Evolutionary conservation across 2,329 filamentous ascomycete species (phyloP).

Genomic region (Penicillium expansum): DNA sequence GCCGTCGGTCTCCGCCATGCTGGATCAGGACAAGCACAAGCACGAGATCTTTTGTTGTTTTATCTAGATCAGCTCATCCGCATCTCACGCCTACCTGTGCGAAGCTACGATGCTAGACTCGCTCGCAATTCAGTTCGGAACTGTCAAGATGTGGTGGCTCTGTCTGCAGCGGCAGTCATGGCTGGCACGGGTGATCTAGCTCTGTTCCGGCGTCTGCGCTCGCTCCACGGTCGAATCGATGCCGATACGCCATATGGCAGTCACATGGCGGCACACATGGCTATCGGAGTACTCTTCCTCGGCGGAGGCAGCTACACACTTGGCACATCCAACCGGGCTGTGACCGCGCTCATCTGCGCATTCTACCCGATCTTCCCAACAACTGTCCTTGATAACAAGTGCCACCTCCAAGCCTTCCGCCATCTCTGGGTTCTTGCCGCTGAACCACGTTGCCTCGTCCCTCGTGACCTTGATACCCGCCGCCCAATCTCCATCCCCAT

Average conservation of each 20-base stretch:
- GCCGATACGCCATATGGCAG: conserved; percentile 85
- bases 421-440: conserved; percentile 96
- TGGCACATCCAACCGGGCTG: conserved; percentile 79
- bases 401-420: conserved; percentile 91
- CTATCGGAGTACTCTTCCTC: conserved; percentile 85
- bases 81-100: conserved; percentile 63
- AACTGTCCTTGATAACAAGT: conserved; percentile 87
- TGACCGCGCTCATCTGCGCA: conserved; percentile 80
- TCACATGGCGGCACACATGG: conserved; percentile 87
- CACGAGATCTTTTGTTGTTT: conserved; percentile 75
- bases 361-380: conserved; percentile 94
- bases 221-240: conserved; percentile 83
- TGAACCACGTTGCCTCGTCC: conserved; percentile 82
- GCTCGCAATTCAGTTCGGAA: conserved; percentile 80
- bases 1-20: conserved; percentile 70
- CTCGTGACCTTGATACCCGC: conserved; percentile 80
- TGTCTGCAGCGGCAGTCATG: conserved; percentile 87
- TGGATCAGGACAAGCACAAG: conserved; percentile 66
- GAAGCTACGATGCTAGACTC: conserved; percentile 78
- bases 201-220: conserved; percentile 79
- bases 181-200: conserved; percentile 87
- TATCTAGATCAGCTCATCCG: conserved; percentile 86
- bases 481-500: conserved; percentile 74
- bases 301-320: conserved; percentile 92
- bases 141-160: conserved; percentile 82